Conservation (phyloP, 129 eudicot genomes). For the Artemisia tridentata region DNA sequence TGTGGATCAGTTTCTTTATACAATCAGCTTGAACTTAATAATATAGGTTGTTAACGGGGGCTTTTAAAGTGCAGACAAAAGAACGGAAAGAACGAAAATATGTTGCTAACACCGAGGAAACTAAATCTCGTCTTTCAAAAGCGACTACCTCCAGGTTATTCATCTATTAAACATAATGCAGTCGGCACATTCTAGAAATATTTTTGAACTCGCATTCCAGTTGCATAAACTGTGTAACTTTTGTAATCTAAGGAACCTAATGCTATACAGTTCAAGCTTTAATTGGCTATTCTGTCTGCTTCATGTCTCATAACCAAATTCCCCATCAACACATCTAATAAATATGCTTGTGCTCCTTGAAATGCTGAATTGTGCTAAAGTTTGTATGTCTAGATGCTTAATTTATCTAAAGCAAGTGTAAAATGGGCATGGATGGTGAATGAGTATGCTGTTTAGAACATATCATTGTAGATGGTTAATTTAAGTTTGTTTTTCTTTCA, state of each 20-base stretch:
- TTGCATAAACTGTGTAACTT: no score
- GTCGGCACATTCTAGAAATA: no score
- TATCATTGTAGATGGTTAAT: not conserved
- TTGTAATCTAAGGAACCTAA: no score
- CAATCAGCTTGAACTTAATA: not conserved
- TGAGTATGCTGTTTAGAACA: not conserved
- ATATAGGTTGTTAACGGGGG: not conserved
- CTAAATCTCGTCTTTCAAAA: slow-evolving; percentile 58
- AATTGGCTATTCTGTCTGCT: not conserved
- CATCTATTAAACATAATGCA: no score
- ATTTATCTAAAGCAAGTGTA: not conserved
- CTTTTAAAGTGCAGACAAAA: slow-evolving; percentile 56
- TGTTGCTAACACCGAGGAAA: slow-evolving; percentile 50
- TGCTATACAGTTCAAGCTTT: no score
- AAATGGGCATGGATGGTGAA: not conserved
- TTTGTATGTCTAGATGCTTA: not conserved
- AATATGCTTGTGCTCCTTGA: no score
- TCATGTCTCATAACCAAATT: not conserved
- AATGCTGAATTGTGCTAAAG: no score
- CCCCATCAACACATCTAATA: not conserved
- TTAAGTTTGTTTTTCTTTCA: not conserved
- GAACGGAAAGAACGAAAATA: slow-evolving; percentile 75
- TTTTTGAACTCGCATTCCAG: no score
- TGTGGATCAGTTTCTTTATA: not conserved
- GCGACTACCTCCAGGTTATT: slow-evolving; percentile 91